Base-by-base conservation (phyloP, 805 yeast genomes). In the Babjeviella inositovora region DNA sequence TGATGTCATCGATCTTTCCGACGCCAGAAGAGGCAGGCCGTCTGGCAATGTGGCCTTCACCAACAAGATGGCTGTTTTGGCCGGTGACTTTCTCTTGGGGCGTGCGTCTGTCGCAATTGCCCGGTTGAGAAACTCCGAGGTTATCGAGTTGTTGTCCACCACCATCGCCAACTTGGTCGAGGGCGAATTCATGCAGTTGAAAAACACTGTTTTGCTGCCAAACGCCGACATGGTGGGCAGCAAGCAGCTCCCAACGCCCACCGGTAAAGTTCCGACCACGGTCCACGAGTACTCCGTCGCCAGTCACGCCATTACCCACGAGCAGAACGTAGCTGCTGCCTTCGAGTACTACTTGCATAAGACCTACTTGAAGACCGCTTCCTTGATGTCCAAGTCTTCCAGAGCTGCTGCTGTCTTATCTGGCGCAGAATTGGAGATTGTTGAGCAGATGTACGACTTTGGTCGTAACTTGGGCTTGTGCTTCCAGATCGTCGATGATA, bases 171-270 rank as follows among this genome's bases (percentile, higher is more conserved):
- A 90, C 44, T 60, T 90, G 29, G 97, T 90, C 1, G 98, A 90
- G 52, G 98, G 98, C 23, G 98, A 90, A 52, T 87, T 90, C 45
- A 90, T 90, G 97, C 98, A 90, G 53, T 65, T 90, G 56, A 85
- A 87, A 37, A 90, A 90, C 50, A 82, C 95, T 1, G 90, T 85
- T 6, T 53, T 76, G 19, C 64, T 57, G 29, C 68, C 66, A 16
- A 41, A 58, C 23, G 41, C 54, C 15, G 43, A 48, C 21, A 46
- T 57, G 11, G 53, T 59, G 28, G 80, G 54, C 23, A 23, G 39
- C 21, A 38, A 63, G 47, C 31, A 34, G 15, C 46, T 67, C 9
- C 82, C 82, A 5, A 34, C 38, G 8, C 62, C 74, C 18, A 66
- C 80, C 0, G 79, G 79, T 3, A 67, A 57, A 28, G 68, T 74